These are phyloP conservation scores for Aspergillus unguis DNA, from an alignment of 2,329 filamentous ascomycete genomes.

Conservation along the genomic window DNA sequence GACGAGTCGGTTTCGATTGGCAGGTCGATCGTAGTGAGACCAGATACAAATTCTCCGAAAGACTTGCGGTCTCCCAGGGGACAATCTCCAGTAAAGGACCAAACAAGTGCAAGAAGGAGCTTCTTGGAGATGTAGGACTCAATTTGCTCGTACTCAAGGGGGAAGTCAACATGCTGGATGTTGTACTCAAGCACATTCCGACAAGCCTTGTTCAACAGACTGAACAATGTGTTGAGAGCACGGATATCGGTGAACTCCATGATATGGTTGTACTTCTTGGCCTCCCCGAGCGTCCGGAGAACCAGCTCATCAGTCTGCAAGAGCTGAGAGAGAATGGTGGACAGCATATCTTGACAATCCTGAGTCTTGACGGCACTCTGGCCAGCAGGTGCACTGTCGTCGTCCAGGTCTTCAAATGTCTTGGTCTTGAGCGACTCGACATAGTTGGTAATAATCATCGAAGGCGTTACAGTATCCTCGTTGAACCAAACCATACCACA, in stretches of 20 bases:
- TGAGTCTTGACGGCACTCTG: constrained; percentile 75
- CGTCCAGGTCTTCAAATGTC: constrained; percentile 91
- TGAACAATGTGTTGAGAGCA: constrained; percentile 89
- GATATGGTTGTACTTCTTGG: constrained; percentile 81
- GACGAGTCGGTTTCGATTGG: constrained; percentile 73
- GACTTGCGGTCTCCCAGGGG: constrained; percentile 80
- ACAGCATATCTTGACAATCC: constrained; percentile 72
- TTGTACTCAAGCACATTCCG: constrained; percentile 95
- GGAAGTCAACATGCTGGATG: constrained; percentile 87
- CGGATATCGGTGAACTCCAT: constrained; percentile 96
- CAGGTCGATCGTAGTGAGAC: constrained; percentile 79
- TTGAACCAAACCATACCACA: constrained; percentile 99
- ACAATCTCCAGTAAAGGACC: constrained; percentile 95
- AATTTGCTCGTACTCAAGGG: constrained; percentile 82
- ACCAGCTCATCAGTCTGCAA: constrained; percentile 79
- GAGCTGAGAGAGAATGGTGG: constrained; percentile 72
- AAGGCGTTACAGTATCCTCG: constrained; percentile 89
- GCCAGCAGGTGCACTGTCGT: constrained; percentile 75
- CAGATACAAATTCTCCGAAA: constrained; percentile 81
- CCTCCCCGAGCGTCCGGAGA: constrained; percentile 69
- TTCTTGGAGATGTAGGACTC: constrained; percentile 92
- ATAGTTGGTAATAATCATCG: constrained; percentile 92
- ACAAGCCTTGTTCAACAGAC: constrained; percentile 88
- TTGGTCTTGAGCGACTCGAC: constrained; percentile 76
- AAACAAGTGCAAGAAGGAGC: constrained; percentile 84